phyloP scores from a whole-genome alignment of 2,329 filamentous ascomycete species.

The Pyrenophora graminea region DNA sequence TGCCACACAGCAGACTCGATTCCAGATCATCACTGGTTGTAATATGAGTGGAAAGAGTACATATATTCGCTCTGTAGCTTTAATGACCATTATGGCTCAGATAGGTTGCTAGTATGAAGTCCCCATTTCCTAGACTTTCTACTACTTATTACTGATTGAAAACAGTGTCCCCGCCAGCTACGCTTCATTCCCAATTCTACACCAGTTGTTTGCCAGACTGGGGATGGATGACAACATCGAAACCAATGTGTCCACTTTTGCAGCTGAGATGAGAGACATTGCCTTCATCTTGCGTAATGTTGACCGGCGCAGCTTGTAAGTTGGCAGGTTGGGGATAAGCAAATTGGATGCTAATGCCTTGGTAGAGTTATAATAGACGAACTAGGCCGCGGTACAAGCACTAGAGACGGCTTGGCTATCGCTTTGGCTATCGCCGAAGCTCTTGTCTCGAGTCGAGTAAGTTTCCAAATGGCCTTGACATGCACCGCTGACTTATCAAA shows the following conservation, averaged over 20 bases:
- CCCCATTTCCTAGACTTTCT: not conserved
- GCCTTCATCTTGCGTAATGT: slow-evolving; percentile 89
- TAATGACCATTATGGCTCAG: slow-evolving; percentile 92
- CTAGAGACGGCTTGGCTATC: slow-evolving; percentile 84
- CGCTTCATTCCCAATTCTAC: slow-evolving; percentile 77
- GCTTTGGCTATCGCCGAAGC: slow-evolving; percentile 89
- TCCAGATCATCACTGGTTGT: slow-evolving; percentile 92
- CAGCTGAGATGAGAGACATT: slow-evolving; percentile 93
- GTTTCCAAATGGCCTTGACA: not conserved
- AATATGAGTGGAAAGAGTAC: slow-evolving; percentile 98
- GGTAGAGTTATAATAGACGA: slow-evolving; percentile 78
- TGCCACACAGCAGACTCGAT: slow-evolving; percentile 75
- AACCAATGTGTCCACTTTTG: slow-evolving; percentile 90
- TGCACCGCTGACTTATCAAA: slow-evolving; percentile 1
- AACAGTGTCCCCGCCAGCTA: slow-evolving; percentile 74
- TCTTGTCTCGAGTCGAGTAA: slow-evolving; percentile 68
- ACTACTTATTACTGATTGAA: slow-evolving; percentile 8
- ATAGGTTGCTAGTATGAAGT: slow-evolving; percentile 72
- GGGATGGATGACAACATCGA: slow-evolving; percentile 88
- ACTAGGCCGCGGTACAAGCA: slow-evolving; percentile 87
- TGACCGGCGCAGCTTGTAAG: slow-evolving; percentile 67
- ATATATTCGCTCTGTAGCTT: slow-evolving; percentile 82
- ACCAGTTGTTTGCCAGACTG: slow-evolving; percentile 84
- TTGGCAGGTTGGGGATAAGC: not conserved
- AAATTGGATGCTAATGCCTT: not conserved